phyloP scores from a whole-genome alignment of 345 rosid genomes.

The Excoecaria agallocha region DNA sequence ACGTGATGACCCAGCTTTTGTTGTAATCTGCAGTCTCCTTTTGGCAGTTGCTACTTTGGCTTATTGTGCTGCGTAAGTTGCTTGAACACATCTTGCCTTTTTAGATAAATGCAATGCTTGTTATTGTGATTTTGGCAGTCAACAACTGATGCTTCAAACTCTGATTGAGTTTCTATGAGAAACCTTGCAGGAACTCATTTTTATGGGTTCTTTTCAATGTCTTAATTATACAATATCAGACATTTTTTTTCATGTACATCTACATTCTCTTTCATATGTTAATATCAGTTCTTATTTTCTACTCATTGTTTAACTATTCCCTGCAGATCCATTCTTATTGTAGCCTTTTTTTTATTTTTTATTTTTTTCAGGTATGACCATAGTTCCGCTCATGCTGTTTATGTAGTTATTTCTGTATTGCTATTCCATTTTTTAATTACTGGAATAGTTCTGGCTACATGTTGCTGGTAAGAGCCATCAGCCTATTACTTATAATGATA shows the following conservation, averaged over 20 bases:
- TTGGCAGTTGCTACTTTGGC: conserved; percentile 77
- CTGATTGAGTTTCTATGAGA: background rate
- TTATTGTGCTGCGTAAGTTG: conserved; percentile 94
- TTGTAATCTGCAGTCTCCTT: conserved; percentile 90
- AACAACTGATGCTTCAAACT: background rate
- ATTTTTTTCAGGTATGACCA: conserved; percentile 80
- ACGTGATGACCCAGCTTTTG: conserved; percentile 99
- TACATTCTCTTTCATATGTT: background rate
- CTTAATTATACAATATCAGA: background rate
- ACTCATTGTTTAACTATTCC: background rate
- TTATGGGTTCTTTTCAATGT: background rate
- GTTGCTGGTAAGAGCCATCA: conserved; percentile 68
- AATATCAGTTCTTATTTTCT: background rate
- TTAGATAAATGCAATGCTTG: background rate
- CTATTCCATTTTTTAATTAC: conserved; percentile 74
- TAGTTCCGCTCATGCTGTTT: conserved; percentile 72
- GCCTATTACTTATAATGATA: background rate
- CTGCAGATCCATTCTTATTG: conserved; percentile 9
- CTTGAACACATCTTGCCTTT: background rate
- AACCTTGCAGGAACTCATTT: background rate
- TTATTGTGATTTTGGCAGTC: background rate
- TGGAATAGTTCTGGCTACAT: conserved; percentile 75
- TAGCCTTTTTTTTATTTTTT: conserved; percentile 16
- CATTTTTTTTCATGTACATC: background rate
- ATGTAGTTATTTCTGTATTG: conserved; percentile 75